Conservation (phyloP, 495 filamentous ascomycete genomes). For the Acidiella bohemica region DNA sequence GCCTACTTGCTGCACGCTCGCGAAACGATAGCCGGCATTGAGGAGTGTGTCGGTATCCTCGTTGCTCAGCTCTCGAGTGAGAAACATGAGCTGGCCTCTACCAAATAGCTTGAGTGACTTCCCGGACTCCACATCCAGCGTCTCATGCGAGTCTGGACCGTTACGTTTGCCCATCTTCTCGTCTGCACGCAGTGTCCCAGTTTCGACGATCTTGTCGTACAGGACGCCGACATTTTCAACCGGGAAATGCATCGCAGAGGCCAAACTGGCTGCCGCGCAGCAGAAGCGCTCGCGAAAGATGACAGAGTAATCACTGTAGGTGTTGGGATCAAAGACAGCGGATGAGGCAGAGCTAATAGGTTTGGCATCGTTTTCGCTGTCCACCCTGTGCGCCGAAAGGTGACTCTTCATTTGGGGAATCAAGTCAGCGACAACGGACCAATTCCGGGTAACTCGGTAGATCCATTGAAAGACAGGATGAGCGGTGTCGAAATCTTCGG, state of each 20-base stretch:
- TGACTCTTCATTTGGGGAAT: slow-evolving; percentile 56
- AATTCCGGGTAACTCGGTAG: slow-evolving; percentile 64
- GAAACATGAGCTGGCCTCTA: slow-evolving; percentile 64
- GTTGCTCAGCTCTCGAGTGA: slow-evolving; percentile 52
- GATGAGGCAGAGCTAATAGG: slow-evolving; percentile 15
- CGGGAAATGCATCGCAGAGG: slow-evolving; percentile 46
- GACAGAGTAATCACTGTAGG: slow-evolving; percentile 49
- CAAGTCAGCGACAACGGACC: slow-evolving; percentile 52
- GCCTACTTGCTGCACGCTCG: slow-evolving; percentile 52
- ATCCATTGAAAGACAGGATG: slow-evolving; percentile 83
- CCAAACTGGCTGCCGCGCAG: slow-evolving; percentile 59
- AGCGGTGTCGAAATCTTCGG: slow-evolving; percentile 60
- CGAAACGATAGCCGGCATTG: slow-evolving; percentile 64
- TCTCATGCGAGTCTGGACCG: slow-evolving; percentile 1
- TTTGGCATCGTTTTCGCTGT: slow-evolving; percentile 12
- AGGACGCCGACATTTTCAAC: slow-evolving; percentile 56
- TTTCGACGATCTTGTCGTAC: slow-evolving; percentile 64
- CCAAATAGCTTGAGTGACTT: slow-evolving; percentile 29
- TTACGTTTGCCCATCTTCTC: slow-evolving; percentile 4
- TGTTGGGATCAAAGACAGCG: slow-evolving; percentile 10
- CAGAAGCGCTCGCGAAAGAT: slow-evolving; percentile 84
- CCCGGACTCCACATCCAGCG: slow-evolving; percentile 13
- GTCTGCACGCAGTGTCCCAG: slow-evolving; percentile 34
- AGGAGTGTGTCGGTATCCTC: slow-evolving; percentile 48
- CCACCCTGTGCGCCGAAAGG: slow-evolving; percentile 17